A percentile compares a stretch with the other conserved stretches of the same genome.
phyloP scores from a whole-genome alignment of 768 basidiomycete genomes.

The Rhodotorula graminis region DNA sequence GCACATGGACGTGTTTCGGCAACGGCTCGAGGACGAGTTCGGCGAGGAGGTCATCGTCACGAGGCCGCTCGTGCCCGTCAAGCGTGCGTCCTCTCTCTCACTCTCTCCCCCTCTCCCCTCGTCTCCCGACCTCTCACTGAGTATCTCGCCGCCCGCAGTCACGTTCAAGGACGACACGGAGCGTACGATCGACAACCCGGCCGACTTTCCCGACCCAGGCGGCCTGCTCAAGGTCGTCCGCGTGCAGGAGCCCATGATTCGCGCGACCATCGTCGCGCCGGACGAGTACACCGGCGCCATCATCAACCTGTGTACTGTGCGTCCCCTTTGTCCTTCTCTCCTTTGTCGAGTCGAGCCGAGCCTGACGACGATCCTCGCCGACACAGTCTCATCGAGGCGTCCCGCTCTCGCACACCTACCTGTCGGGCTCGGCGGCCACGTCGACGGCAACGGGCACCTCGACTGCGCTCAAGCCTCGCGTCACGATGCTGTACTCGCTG shows the following conservation, averaged over 20 bases:
- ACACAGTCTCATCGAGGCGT: constrained; percentile 65
- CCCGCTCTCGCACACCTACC: constrained; percentile 74
- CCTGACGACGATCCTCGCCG: neutral
- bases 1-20: constrained; percentile 94
- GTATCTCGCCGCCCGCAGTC: constrained; percentile 54
- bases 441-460: neutral
- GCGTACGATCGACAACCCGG: constrained; percentile 76
- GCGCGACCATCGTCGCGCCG: constrained; percentile 88
- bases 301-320: constrained; percentile 81
- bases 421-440: constrained; percentile 49
- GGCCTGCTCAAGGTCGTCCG: constrained; percentile 61
- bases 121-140: rapidly evolving
- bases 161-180: constrained; percentile 64
- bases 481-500: constrained; percentile 75
- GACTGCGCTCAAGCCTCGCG: constrained; percentile 29
- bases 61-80: constrained; percentile 90
- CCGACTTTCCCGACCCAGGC: constrained; percentile 81
- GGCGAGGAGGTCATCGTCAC: constrained; percentile 87
- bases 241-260: constrained; percentile 87
- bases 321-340: neutral
- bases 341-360: no score
- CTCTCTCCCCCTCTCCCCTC: neutral
- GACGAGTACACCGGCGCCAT: constrained; percentile 91
- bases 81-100: constrained; percentile 54
- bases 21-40: constrained; percentile 94